phyloP scores from a whole-genome alignment of 352 stramenopile species.

The Pythium pyrilobum region DNA sequence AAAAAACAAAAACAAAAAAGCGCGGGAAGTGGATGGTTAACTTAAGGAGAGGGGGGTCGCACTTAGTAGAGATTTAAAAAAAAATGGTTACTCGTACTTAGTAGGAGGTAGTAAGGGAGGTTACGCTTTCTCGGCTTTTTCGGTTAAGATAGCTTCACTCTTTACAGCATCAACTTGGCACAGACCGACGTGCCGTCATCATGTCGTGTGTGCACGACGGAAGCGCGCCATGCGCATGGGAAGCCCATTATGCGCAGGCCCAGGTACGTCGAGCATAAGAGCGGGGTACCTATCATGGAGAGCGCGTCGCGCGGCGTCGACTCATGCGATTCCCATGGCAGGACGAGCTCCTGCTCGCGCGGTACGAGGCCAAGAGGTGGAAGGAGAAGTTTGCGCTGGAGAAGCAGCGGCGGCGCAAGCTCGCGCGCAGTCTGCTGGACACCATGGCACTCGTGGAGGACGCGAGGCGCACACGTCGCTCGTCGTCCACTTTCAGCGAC shows the following conservation, averaged over 20 bases:
- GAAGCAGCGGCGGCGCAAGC: constrained; percentile 58
- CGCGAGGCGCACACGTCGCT: constrained; percentile 16
- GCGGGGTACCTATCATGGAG: background rate
- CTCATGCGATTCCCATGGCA: constrained; percentile 17
- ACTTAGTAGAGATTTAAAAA: background rate
- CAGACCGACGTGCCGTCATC: background rate
- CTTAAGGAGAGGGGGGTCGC: background rate
- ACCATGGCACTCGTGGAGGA: constrained; percentile 42
- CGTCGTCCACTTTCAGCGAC: constrained; percentile 45
- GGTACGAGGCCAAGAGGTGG: constrained; percentile 70
- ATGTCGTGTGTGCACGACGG: constrained; percentile 1
- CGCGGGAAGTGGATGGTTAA: constrained; percentile 14
- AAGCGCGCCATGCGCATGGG: constrained; percentile 18
- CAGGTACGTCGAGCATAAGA: constrained; percentile 8
- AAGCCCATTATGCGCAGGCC: constrained; percentile 12
- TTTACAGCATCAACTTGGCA: constrained; percentile 1
- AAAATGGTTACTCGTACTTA: constrained; percentile 8
- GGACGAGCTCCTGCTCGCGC: constrained; percentile 55
- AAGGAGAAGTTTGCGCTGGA: constrained; percentile 78
- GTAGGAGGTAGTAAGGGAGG: background rate
- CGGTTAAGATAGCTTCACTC: background rate
- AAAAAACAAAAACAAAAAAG: background rate
- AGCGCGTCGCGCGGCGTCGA: background rate
- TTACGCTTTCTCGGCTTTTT: too few relatives aligned
- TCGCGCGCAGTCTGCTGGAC: constrained; percentile 61